Percentiles rank a stretch among this genome's conserved stretches.
Conservation (phyloP, 2,329 filamentous ascomycete genomes). For the Clarireedia hainanense region DNA sequence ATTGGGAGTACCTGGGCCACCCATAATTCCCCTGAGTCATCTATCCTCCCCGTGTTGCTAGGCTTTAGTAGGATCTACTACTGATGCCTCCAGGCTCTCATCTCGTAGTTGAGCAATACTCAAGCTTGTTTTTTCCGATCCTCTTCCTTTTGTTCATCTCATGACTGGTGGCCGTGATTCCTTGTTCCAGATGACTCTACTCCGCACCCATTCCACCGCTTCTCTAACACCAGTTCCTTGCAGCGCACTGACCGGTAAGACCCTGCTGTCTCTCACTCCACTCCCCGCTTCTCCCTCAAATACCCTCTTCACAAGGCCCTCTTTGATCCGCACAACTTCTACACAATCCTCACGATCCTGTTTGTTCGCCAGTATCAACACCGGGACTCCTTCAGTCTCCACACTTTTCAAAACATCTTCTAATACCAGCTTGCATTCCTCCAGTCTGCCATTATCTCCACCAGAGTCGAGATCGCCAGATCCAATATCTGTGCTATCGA, state of each 20-base stretch:
- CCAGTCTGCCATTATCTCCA: constrained; percentile 53
- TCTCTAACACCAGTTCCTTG: constrained; percentile 82
- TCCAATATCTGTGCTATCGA: constrained; percentile 90
- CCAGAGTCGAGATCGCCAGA: constrained; percentile 45
- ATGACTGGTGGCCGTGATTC: constrained; percentile 86
- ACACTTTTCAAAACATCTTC: constrained; percentile 83
- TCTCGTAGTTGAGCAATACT: no score
- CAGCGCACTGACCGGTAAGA: constrained; percentile 86
- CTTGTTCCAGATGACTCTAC: constrained; percentile 92
- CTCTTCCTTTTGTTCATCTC: constrained; percentile 45
- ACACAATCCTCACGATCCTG: constrained; percentile 97
- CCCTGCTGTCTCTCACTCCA: constrained; percentile 81
- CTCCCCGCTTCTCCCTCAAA: constrained; percentile 89
- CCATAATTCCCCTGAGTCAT: no score
- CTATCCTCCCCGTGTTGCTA: no score
- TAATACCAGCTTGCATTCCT: constrained; percentile 82
- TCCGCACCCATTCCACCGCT: constrained; percentile 94
- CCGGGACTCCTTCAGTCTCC: constrained; percentile 83
- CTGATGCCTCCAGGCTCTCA: no score
- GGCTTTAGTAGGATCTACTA: no score
- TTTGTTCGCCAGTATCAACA: constrained; percentile 92
- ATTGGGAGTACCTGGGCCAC: neutral
- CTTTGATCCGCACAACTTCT: constrained; percentile 95
- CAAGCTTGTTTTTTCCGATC: no score
- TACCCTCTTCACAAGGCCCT: constrained; percentile 88